Percentiles rank a stretch among this genome's conserved stretches.
Conservation (phyloP, 164 flowering plant species). For the Vitis rotundifolia region DNA sequence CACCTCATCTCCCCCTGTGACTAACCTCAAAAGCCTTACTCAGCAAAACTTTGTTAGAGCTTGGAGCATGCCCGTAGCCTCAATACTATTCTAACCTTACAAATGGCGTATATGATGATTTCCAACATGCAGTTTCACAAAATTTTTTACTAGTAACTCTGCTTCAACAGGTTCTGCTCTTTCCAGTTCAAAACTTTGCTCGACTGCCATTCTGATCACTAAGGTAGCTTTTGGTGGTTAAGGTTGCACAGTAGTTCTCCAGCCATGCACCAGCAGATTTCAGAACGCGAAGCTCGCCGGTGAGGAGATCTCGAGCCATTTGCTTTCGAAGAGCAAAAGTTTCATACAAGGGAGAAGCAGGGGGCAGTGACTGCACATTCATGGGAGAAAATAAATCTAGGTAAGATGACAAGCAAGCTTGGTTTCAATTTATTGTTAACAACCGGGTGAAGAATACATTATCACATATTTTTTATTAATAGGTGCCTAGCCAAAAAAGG, state of each 20-base stretch:
- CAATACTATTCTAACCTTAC: too few relatives aligned
- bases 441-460: too few relatives aligned
- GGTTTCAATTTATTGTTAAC: too few relatives aligned
- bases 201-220: neutral
- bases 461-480: too few relatives aligned
- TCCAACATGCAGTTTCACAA: too few relatives aligned
- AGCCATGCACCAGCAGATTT: constrained; percentile 72
- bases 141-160: neutral
- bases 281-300: constrained; percentile 72
- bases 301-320: constrained; percentile 71
- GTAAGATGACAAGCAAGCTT: too few relatives aligned
- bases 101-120: too few relatives aligned
- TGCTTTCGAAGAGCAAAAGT: constrained; percentile 37
- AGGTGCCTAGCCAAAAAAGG: too few relatives aligned
- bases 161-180: neutral
- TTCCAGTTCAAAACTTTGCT: neutral
- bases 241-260: constrained; percentile 46
- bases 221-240: constrained; percentile 13
- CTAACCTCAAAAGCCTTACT: too few relatives aligned
- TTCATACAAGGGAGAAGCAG: constrained; percentile 5
- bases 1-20: too few relatives aligned
- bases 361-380: constrained; percentile 35
- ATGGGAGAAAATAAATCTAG: neutral
- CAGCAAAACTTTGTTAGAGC: too few relatives aligned
- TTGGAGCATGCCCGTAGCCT: too few relatives aligned